These are phyloP conservation scores for Penstemon barbatus DNA, from an alignment of 257 asterid species.

Conservation along the genomic window DNA sequence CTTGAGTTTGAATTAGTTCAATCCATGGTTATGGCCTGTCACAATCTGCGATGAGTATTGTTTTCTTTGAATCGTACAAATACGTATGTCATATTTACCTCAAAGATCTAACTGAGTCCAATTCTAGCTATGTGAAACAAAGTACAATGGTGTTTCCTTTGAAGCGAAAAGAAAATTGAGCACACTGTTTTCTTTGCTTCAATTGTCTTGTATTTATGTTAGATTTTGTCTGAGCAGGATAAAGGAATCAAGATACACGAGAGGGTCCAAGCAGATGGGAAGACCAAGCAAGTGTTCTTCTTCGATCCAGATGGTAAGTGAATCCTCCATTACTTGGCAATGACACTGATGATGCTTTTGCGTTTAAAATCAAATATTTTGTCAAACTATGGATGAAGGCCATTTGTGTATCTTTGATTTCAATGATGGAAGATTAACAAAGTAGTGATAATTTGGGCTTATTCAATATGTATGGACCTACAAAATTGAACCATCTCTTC, in stretches of 20 bases:
- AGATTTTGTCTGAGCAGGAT: conserved; percentile 43
- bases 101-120: too few relatives aligned
- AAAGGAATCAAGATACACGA: conserved; percentile 65
- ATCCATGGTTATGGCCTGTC: neutral
- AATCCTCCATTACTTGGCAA: neutral
- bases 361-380: neutral
- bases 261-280: conserved; percentile 64
- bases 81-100: too few relatives aligned
- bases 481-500: too few relatives aligned
- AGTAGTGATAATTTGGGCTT: neutral
- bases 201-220: neutral
- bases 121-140: too few relatives aligned
- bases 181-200: neutral
- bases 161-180: neutral
- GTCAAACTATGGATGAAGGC: neutral
- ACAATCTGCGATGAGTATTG: neutral
- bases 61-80: neutral
- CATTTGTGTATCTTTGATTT: neutral
- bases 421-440: neutral
- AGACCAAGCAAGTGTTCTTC: conserved; percentile 78
- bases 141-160: too few relatives aligned
- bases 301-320: conserved; percentile 91
- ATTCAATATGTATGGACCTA: neutral
- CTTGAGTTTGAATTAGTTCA: neutral
- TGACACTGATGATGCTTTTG: neutral